These are phyloP conservation scores for Furcasterigmium furcatum DNA, from an alignment of 2,329 filamentous ascomycete genomes.

Conservation along the genomic window DNA sequence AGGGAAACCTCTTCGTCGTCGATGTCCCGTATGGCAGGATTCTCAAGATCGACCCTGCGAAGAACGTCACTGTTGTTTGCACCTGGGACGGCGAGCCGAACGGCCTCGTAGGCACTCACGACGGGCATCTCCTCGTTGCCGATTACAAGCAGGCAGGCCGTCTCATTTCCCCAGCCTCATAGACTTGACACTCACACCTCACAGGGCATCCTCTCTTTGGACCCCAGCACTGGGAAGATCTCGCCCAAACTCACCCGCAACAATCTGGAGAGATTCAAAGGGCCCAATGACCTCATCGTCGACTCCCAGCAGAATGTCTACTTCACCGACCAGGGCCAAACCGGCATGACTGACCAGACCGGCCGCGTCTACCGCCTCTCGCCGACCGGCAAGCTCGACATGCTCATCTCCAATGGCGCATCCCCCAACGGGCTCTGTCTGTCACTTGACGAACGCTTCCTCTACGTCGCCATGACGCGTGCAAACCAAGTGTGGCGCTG, in stretches of 20 bases:
- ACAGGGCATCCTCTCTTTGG: slow-evolving; percentile 31
- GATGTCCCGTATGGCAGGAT: slow-evolving; percentile 36
- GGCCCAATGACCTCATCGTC: slow-evolving; percentile 35
- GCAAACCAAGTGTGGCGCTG: slow-evolving; percentile 37
- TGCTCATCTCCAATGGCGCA: slow-evolving; percentile 29
- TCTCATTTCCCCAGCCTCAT: too few relatives aligned
- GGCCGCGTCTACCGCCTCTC: slow-evolving; percentile 33
- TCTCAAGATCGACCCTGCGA: slow-evolving; percentile 24
- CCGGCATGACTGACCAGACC: slow-evolving; percentile 36
- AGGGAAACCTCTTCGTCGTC: slow-evolving; percentile 31
- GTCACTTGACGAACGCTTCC: slow-evolving; percentile 30
- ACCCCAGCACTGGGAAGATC: slow-evolving; percentile 22
- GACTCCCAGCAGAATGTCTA: slow-evolving; percentile 32
- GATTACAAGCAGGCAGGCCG: slow-evolving; percentile 36
- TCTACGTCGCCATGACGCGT: slow-evolving; percentile 36
- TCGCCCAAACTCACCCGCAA: slow-evolving; percentile 25
- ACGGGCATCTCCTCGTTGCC: slow-evolving; percentile 31
- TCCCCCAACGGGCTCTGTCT: slow-evolving; percentile 35
- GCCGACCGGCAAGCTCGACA: slow-evolving; percentile 29
- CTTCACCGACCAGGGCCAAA: slow-evolving; percentile 42
- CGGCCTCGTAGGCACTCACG: slow-evolving; percentile 25
- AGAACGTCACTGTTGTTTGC: slow-evolving; percentile 23
- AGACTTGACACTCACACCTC: background rate
- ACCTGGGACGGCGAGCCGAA: slow-evolving; percentile 38
- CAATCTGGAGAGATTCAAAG: slow-evolving; percentile 39